Conservation (phyloP, 768 basidiomycete species). For the Amanita muscaria region DNA sequence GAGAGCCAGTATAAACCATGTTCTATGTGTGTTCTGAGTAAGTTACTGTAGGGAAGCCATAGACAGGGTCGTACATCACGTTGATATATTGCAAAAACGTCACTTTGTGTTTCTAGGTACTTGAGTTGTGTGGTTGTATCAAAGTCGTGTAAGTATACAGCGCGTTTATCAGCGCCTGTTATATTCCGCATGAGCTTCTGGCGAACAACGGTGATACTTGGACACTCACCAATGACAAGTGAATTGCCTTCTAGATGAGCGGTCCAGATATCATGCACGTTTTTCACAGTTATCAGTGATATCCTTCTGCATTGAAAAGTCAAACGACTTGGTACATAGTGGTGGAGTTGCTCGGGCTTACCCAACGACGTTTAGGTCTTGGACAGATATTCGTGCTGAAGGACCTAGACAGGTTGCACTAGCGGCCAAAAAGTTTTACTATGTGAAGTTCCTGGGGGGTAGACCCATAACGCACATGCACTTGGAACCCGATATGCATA, state of each 20-base stretch:
- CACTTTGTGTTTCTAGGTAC: conserved; percentile 45
- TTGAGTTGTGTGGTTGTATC: conserved; percentile 27
- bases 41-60: background rate
- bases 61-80: conserved; percentile 29
- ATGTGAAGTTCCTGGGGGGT: background rate
- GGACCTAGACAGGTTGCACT: conserved; percentile 55
- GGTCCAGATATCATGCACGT: conserved; percentile 47
- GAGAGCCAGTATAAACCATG: conserved; percentile 44
- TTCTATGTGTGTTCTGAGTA: conserved; percentile 24
- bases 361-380: conserved; percentile 33
- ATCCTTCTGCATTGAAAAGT: conserved; percentile 20
- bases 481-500: conserved; percentile 34
- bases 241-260: conserved; percentile 39
- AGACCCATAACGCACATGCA: conserved; percentile 35
- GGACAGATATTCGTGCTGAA: conserved; percentile 39
- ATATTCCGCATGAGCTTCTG: background rate
- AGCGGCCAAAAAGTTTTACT: conserved; percentile 7
- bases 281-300: conserved; percentile 27
- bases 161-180: conserved; percentile 45
- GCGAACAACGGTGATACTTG: background rate
- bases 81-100: conserved; percentile 55
- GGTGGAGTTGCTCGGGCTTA: conserved; percentile 15
- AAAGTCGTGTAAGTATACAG: conserved; percentile 44
- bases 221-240: conserved; percentile 42
- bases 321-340: background rate